Conservation (phyloP, 148 eudicot genomes). For the Cornus kousa region DNA sequence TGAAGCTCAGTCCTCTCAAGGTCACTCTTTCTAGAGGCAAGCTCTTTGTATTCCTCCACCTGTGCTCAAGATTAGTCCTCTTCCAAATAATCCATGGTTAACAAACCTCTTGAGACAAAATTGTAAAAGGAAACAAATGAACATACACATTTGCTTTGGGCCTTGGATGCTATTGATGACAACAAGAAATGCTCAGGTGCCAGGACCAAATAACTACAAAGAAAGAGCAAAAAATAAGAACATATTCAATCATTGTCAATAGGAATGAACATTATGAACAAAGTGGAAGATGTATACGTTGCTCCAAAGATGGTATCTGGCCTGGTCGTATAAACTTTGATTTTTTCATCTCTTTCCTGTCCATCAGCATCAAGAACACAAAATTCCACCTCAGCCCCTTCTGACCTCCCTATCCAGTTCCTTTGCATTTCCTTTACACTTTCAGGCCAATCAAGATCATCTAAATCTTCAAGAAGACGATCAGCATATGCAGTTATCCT, state of each 20-base stretch:
- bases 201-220: slow-evolving; percentile 85
- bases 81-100: background rate
- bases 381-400: slow-evolving; percentile 93
- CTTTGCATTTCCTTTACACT: slow-evolving; percentile 98
- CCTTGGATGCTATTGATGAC: slow-evolving; percentile 55
- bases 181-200: slow-evolving; percentile 89
- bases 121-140: slow-evolving; percentile 13
- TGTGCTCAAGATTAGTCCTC: slow-evolving; percentile 22
- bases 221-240: slow-evolving; percentile 22
- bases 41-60: slow-evolving; percentile 89
- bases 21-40: slow-evolving; percentile 87
- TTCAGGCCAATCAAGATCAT: slow-evolving; percentile 99
- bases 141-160: slow-evolving; percentile 64
- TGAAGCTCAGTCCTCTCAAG: slow-evolving; percentile 98
- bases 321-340: slow-evolving; percentile 86
- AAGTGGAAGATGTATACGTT: slow-evolving; percentile 48
- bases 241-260: background rate
- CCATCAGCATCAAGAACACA: slow-evolving; percentile 49
- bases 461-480: slow-evolving; percentile 93
- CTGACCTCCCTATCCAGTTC: slow-evolving; percentile 98
- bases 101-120: background rate
- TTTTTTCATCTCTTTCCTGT: slow-evolving; percentile 40
- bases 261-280: slow-evolving; percentile 6
- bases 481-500: slow-evolving; percentile 98
- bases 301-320: slow-evolving; percentile 97